Percentiles rank a stretch among this genome's conserved stretches.
Evolutionary conservation across 352 stramenopile genomes (phyloP).

Genomic region (Elongisporangium undulatum): DNA sequence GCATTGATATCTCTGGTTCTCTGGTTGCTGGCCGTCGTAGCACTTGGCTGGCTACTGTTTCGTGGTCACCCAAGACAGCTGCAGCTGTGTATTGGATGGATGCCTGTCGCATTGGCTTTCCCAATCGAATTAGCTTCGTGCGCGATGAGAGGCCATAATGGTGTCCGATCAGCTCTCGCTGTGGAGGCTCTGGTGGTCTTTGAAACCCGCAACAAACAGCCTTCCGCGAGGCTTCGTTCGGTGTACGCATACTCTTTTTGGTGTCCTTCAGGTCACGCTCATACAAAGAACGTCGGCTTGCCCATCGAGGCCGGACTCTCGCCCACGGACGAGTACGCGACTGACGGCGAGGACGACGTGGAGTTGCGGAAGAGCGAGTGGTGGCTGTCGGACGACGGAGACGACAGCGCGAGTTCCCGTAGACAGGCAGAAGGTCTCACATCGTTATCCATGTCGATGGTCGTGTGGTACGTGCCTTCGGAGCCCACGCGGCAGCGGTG

Average conservation of each 20-base stretch:
- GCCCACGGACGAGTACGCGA: constrained; percentile 59
- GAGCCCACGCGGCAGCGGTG: background rate
- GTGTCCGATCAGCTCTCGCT: no score
- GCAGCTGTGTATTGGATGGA: no score
- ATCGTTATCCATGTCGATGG: constrained; percentile 12
- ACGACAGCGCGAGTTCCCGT: constrained; percentile 43
- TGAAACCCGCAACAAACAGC: no score
- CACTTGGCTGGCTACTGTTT: no score
- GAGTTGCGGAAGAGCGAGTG: constrained; percentile 32
- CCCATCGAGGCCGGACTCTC: constrained; percentile 41
- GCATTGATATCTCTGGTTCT: no score
- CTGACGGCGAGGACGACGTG: constrained; percentile 38
- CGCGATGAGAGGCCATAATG: no score
- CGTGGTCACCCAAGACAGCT: no score
- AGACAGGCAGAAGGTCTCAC: constrained; percentile 17
- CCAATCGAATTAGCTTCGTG: no score
- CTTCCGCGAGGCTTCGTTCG: no score
- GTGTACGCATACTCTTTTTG: background rate
- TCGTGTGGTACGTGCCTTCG: constrained; percentile 9
- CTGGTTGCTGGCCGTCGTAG: no score
- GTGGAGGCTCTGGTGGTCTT: no score
- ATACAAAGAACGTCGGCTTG: constrained; percentile 61
- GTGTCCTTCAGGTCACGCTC: constrained; percentile 2
- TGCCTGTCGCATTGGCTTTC: no score
- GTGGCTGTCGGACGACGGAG: constrained; percentile 26